A percentile compares a stretch with the other conserved stretches of the same genome.
phyloP scores from a whole-genome alignment of 331 rosid genomes.

The Pyracantha coccinea region DNA sequence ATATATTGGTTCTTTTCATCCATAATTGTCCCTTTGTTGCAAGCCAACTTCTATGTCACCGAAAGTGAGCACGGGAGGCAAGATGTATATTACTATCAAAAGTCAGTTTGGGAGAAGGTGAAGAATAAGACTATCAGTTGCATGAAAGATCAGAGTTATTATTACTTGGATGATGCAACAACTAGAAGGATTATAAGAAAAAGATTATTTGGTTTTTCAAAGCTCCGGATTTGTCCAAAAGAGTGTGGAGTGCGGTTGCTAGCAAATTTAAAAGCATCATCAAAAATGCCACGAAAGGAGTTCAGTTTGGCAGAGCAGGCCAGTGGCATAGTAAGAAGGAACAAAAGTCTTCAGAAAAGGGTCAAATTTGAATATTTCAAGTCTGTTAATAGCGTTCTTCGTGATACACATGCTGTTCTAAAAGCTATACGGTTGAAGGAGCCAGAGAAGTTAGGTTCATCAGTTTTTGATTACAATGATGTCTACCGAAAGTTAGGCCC shows the following conservation, averaged over 20 bases:
- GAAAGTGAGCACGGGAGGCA: slow-evolving; percentile 69
- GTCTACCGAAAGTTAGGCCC: slow-evolving; percentile 59
- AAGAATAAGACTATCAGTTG: slow-evolving; percentile 32
- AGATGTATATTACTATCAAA: slow-evolving; percentile 58
- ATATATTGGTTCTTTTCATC: slow-evolving; percentile 71
- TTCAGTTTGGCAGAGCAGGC: slow-evolving; percentile 22
- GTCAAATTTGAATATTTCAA: slow-evolving; percentile 32
- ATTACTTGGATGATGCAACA: slow-evolving; percentile 42
- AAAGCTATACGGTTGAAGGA: slow-evolving; percentile 54
- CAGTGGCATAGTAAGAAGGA: slow-evolving; percentile 12
- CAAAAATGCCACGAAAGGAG: slow-evolving; percentile 38
- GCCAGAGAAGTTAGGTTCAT: slow-evolving; percentile 72
- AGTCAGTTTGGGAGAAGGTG: slow-evolving; percentile 76
- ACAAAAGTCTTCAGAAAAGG: not conserved
- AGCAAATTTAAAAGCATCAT: slow-evolving; percentile 72
- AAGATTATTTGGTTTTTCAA: slow-evolving; percentile 84
- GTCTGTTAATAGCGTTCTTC: slow-evolving; percentile 65
- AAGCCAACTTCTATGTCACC: slow-evolving; percentile 84
- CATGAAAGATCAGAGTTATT: slow-evolving; percentile 47
- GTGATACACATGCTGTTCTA: slow-evolving; percentile 58
- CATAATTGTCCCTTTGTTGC: slow-evolving; percentile 68
- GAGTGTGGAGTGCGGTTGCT: slow-evolving; percentile 74
- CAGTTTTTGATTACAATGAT: slow-evolving; percentile 89
- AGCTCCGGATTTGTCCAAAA: slow-evolving; percentile 79
- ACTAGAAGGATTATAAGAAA: slow-evolving; percentile 47